These are phyloP conservation scores for Porcisia deanei DNA, from an alignment of 208 protist species.

Conservation along the genomic window DNA sequence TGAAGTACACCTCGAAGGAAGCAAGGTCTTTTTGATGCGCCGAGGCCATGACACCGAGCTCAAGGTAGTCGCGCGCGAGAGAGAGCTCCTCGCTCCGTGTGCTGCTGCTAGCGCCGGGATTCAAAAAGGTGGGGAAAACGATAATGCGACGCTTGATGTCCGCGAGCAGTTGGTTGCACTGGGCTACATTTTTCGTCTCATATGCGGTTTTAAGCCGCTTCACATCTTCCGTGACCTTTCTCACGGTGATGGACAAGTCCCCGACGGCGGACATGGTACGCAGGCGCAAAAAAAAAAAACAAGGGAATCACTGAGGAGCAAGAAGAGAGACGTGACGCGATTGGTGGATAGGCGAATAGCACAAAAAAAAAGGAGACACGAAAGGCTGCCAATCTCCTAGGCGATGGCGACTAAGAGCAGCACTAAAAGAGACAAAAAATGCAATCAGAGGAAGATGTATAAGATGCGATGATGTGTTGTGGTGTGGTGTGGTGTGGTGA, in stretches of 20 bases:
- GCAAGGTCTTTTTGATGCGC: constrained; percentile 78
- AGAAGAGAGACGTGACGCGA: not conserved
- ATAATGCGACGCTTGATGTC: constrained; percentile 83
- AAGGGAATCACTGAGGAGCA: not conserved
- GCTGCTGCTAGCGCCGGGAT: constrained; percentile 56
- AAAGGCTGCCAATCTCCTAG: not conserved
- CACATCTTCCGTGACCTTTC: constrained; percentile 71
- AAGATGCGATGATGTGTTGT: no score
- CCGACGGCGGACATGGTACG: constrained; percentile 27
- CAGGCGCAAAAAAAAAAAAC: not conserved
- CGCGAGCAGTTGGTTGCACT: constrained; percentile 54
- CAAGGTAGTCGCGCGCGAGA: constrained; percentile 85
- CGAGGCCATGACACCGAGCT: constrained; percentile 82
- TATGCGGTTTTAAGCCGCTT: constrained; percentile 81
- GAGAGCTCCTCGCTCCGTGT: constrained; percentile 82
- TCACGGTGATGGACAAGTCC: constrained; percentile 64
- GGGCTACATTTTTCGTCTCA: constrained; percentile 51
- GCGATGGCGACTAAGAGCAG: not conserved
- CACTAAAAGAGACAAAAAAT: not conserved
- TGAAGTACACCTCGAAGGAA: constrained; percentile 85
- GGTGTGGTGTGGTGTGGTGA: no score
- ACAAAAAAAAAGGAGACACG: not conserved
- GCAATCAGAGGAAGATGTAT: no score
- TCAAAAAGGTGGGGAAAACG: constrained; percentile 88
- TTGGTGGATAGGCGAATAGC: not conserved